Base-by-base conservation (phyloP, 2,329 filamentous ascomycete species). In the Chaetomiaceae sp. region DNA sequence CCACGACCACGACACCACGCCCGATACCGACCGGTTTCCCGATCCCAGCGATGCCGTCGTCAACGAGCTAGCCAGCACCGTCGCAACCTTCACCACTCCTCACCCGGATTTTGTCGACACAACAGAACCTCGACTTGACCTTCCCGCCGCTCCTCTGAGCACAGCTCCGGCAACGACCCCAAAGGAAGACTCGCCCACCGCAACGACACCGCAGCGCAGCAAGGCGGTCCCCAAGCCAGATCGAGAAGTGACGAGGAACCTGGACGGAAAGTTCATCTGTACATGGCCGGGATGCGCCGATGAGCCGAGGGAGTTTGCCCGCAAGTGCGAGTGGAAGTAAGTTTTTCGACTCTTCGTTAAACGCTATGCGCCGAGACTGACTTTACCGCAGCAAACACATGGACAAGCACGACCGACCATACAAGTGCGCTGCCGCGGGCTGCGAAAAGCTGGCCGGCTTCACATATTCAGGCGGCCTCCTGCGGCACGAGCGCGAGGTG, bases 331-430 rank as follows among this genome's bases (percentile, higher is more conserved):
- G 74, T 96, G 89, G 89, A 95, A 87, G 90, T 94, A 75, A 81
- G 88, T 80, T 31, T 33, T 44, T 22, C n/a, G 36, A 54, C 3
- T 27, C 20, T 31, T 22, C 44, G 14, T 27, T 34, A 17, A 8
- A 37, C 25, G 6, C n/a, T 47, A 15, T 34, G 33, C 46, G 11
- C 31, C 40, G 22, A 17, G 17, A 33, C 55, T 58, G n/a, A 58
- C 53, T 39, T 23, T 17, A n/a, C 17, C 1, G 6, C 60, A 95
- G 90, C 68, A 96, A 97, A 74, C 92, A 97, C 69, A 96, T 96
- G 91, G 92, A 97, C 73, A 96, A 96, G 69, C 92, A 97, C 68
- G 91, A 96, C 63, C 81, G 92, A 12, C 92, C 92, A 1, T 97
- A 96, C 68, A 88, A 91, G 64, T 97, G 92, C 70, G 78, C 76